Percentiles rank a stretch among this genome's conserved stretches.
These are phyloP conservation scores for Gossypium ekmanianum DNA, from an alignment of 345 rosid species.

Conservation along the genomic window DNA sequence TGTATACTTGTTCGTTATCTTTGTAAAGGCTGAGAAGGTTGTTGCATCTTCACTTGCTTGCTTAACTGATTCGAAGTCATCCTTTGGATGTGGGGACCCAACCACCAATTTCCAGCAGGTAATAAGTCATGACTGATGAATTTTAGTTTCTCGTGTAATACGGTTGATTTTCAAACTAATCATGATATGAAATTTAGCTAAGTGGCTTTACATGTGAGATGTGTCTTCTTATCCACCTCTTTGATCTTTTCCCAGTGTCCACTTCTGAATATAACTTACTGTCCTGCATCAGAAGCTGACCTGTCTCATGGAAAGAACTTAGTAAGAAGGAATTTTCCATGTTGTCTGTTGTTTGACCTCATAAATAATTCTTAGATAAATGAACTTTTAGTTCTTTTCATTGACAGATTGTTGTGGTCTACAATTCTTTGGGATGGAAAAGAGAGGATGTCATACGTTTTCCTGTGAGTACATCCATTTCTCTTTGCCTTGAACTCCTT, in stretches of 20 bases:
- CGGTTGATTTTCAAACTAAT: slow-evolving; percentile 7
- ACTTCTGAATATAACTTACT: slow-evolving; percentile 88
- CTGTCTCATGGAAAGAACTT: slow-evolving; percentile 58
- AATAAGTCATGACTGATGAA: slow-evolving; percentile 21
- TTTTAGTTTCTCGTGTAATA: neutral
- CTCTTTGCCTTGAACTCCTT: slow-evolving; percentile 1
- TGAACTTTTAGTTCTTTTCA: slow-evolving; percentile 8
- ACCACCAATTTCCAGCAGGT: slow-evolving; percentile 69
- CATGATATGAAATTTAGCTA: slow-evolving; percentile 14
- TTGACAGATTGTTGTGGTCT: slow-evolving; percentile 65
- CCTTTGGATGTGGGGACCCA: slow-evolving; percentile 29
- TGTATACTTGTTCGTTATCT: slow-evolving; percentile 4
- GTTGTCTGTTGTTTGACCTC: slow-evolving; percentile 15
- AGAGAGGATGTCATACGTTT: slow-evolving; percentile 75
- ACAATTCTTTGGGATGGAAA: slow-evolving; percentile 96
- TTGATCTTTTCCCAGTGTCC: slow-evolving; percentile 58
- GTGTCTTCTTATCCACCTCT: neutral
- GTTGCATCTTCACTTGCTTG: slow-evolving; percentile 76
- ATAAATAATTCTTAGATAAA: slow-evolving; percentile 4
- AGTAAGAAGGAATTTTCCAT: slow-evolving; percentile 42
- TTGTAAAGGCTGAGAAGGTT: slow-evolving; percentile 72
- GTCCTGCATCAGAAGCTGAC: slow-evolving; percentile 74
- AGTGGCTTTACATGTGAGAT: slow-evolving; percentile 15
- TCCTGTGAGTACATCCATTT: slow-evolving; percentile 61
- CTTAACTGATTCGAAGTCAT: slow-evolving; percentile 46